Percentiles rank a stretch among this genome's conserved stretches.
phyloP scores from a whole-genome alignment of 176 grass and related monocot species.

The Paspalum notatum region DNA sequence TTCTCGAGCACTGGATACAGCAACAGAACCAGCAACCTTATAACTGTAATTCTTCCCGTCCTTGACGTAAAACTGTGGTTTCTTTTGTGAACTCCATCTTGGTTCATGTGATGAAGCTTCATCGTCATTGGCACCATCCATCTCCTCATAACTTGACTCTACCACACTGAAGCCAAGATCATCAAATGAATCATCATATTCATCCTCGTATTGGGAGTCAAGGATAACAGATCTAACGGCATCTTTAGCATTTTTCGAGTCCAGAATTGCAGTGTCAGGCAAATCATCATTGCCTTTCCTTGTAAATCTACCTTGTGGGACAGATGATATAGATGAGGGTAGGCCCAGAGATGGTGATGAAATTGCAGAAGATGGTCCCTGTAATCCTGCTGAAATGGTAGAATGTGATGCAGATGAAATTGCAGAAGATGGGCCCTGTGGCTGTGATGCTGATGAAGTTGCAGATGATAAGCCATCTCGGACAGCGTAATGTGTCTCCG shows the following conservation, averaged over 20 bases:
- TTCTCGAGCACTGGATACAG: conserved; percentile 74
- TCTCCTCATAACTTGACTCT: conserved; percentile 84
- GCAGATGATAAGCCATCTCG: conserved; percentile 59
- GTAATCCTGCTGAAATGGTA: conserved; percentile 45
- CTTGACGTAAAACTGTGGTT: conserved; percentile 89
- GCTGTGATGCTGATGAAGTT: conserved; percentile 41
- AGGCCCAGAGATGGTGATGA: conserved; percentile 37
- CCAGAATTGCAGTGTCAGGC: conserved; percentile 55
- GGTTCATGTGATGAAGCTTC: conserved; percentile 52
- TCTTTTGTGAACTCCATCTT: conserved; percentile 83
- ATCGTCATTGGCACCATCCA: conserved; percentile 54
- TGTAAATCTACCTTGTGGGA: conserved; percentile 80
- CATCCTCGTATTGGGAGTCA: conserved; percentile 75
- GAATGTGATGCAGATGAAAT: conserved; percentile 53
- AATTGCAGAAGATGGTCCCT: conserved; percentile 42
- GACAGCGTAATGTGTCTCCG: conserved; percentile 31
- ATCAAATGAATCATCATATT: conserved; percentile 99
- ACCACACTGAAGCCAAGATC: conserved; percentile 88
- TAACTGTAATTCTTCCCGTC: conserved; percentile 99
- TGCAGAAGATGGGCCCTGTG: conserved; percentile 56
- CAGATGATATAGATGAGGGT: conserved; percentile 53
- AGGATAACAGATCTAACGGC: conserved; percentile 60
- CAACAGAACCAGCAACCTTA: conserved; percentile 86
- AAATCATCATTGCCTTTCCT: conserved; percentile 68
- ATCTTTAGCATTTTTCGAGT: conserved; percentile 73